Conservation (phyloP, 805 yeast species). For the Wickerhamiella australiensis region DNA sequence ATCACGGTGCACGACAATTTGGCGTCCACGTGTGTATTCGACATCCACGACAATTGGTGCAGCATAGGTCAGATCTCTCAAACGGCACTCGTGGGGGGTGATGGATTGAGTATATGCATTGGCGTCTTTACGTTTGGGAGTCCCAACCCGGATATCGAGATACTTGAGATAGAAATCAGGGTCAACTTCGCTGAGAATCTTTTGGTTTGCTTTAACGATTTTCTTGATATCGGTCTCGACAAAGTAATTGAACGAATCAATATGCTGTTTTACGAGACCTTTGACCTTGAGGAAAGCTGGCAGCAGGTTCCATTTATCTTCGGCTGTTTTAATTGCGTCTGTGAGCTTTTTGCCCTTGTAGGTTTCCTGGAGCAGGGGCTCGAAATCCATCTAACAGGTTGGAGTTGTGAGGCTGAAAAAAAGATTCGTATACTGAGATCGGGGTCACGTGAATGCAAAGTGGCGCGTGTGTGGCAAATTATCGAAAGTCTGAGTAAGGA, state of each 20-base stretch:
- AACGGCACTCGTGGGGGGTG: conserved; percentile 84
- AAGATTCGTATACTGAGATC: background rate
- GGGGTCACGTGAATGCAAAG: background rate
- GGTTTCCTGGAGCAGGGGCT: conserved; percentile 48
- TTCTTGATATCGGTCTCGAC: conserved; percentile 88
- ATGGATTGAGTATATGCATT: conserved; percentile 27
- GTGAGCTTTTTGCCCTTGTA: conserved; percentile 79
- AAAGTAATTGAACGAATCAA: conserved; percentile 95
- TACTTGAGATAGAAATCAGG: conserved; percentile 93
- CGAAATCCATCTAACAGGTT: conserved; percentile 6
- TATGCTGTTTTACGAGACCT: conserved; percentile 92
- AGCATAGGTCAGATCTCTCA: conserved; percentile 85
- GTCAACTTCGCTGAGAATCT: conserved; percentile 85
- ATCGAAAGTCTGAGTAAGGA: too few relatives aligned
- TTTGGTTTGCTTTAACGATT: conserved; percentile 81
- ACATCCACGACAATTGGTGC: conserved; percentile 96
- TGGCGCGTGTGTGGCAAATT: too few relatives aligned
- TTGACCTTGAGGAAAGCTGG: conserved; percentile 95
- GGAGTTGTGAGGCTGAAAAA: background rate
- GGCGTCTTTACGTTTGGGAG: conserved; percentile 31
- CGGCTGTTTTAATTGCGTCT: conserved; percentile 81
- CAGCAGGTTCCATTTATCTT: conserved; percentile 91
- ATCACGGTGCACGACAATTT: conserved; percentile 78
- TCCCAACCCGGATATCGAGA: conserved; percentile 82
- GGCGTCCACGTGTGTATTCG: conserved; percentile 90